Evolutionary conservation across 495 filamentous ascomycete genomes (phyloP).

Genomic region (Cercophora sp.): DNA sequence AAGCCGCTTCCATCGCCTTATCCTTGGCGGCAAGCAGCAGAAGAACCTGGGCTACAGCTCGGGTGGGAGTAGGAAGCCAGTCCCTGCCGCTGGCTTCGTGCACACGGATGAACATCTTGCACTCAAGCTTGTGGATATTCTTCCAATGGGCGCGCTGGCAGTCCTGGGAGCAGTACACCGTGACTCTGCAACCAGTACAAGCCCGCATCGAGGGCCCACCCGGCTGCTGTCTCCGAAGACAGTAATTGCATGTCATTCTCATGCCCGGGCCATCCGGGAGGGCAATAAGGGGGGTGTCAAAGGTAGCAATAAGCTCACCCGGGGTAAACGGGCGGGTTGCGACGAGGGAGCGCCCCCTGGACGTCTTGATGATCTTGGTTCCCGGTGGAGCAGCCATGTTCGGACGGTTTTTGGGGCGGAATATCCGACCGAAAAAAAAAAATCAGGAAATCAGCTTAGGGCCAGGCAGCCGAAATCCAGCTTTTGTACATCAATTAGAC

Average conservation of each 20-base stretch:
- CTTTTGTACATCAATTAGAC: too few species aligned
- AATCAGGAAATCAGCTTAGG: too few species aligned
- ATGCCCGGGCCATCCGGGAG: slow-evolving; percentile 38
- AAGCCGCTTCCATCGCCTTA: slow-evolving; percentile 18
- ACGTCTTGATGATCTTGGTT: neutral
- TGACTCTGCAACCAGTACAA: slow-evolving; percentile 49
- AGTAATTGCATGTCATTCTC: slow-evolving; percentile 40
- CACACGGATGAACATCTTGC: slow-evolving; percentile 38
- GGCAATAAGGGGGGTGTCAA: slow-evolving; percentile 37
- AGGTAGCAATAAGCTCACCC: slow-evolving; percentile 39
- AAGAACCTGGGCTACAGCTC: slow-evolving; percentile 43
- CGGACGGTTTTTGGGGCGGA: too few species aligned
- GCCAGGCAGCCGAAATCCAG: too few species aligned
- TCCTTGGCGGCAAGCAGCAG: slow-evolving; percentile 23
- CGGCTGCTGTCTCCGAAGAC: slow-evolving; percentile 24
- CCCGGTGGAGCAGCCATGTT: slow-evolving; percentile 19
- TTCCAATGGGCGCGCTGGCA: slow-evolving; percentile 59
- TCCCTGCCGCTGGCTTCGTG: slow-evolving; percentile 18
- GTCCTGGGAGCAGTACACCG: slow-evolving; percentile 47
- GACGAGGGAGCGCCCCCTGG: slow-evolving; percentile 34
- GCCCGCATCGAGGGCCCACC: slow-evolving; percentile 27
- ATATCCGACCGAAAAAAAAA: too few species aligned
- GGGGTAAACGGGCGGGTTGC: slow-evolving; percentile 31
- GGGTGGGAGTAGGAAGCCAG: slow-evolving; percentile 44
- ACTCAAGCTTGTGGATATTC: slow-evolving; percentile 47